A percentile compares a stretch with the other conserved stretches of the same genome.
These are phyloP conservation scores for Umbelopsis isabellina DNA, from an alignment of 192 early-diverging fungal genomes.

Conservation along the genomic window DNA sequence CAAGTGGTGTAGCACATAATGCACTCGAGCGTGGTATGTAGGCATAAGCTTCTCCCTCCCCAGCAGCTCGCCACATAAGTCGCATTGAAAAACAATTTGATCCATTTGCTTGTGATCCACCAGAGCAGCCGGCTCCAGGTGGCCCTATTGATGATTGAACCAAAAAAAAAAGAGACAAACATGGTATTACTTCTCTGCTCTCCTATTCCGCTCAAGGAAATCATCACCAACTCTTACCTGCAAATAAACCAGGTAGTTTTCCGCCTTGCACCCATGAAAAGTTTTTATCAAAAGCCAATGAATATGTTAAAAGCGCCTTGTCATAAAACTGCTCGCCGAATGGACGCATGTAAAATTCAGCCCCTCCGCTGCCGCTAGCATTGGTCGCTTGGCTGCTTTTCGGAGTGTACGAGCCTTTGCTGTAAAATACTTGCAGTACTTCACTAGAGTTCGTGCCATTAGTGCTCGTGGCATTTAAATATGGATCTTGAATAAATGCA, in stretches of 20 bases:
- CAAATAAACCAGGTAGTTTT: conserved; percentile 53
- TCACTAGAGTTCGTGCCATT: conserved; percentile 6
- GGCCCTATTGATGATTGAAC: conserved; percentile 11
- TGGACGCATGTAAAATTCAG: conserved; percentile 49
- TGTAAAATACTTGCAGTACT: conserved; percentile 47
- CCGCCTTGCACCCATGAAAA: conserved; percentile 54
- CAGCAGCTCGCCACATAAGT: conserved; percentile 50
- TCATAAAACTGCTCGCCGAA: conserved; percentile 41
- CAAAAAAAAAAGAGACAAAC: neutral
- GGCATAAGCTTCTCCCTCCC: conserved; percentile 42
- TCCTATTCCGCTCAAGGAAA: neutral
- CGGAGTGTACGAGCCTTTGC: conserved; percentile 49
- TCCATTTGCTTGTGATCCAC: conserved; percentile 48
- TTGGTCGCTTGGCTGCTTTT: conserved; percentile 21
- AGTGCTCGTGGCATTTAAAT: conserved; percentile 19
- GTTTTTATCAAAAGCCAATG: conserved; percentile 45
- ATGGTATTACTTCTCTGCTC: too few relatives aligned
- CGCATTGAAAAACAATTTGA: conserved; percentile 52
- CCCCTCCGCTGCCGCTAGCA: conserved; percentile 36
- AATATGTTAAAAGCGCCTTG: conserved; percentile 50
- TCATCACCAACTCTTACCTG: conserved; percentile 24
- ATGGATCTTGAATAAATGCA: conserved; percentile 45
- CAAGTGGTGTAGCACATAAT: conserved; percentile 36
- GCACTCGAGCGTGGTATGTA: conserved; percentile 48
- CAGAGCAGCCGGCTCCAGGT: conserved; percentile 47